Evolutionary conservation across 2,329 filamentous ascomycete species (phyloP).

Genomic region (Hirsutella rhossiliensis): DNA sequence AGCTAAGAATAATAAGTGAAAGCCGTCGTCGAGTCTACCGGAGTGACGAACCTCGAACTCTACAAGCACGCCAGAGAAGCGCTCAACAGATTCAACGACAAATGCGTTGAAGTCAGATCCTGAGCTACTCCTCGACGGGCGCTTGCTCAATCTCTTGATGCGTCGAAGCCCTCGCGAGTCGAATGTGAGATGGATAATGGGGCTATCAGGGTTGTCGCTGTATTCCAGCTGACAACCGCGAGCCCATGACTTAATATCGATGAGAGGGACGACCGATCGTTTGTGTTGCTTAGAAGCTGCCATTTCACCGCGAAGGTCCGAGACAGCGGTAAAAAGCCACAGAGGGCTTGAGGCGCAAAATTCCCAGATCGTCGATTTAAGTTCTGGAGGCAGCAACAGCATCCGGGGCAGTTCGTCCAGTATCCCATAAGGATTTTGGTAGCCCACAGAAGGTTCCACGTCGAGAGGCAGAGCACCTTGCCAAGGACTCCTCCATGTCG

Average conservation of each 20-base stretch:
- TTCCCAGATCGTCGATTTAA: slow-evolving; percentile 1
- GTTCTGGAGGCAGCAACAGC: not conserved
- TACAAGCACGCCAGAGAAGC: slow-evolving; percentile 1
- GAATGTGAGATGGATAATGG: not conserved
- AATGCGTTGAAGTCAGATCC: slow-evolving; percentile 1
- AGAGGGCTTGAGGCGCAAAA: not conserved
- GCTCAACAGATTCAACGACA: slow-evolving; percentile 1
- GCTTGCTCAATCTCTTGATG: slow-evolving; percentile 1
- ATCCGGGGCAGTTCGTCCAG: not conserved
- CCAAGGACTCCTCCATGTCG: slow-evolving; percentile 3
- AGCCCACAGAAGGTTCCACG: not conserved
- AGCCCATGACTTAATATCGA: slow-evolving; percentile 1
- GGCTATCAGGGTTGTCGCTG: not conserved
- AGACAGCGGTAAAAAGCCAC: not conserved
- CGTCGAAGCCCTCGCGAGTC: no score
- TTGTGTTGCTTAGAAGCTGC: not conserved
- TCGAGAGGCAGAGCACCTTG: not conserved
- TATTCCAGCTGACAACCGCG: not conserved
- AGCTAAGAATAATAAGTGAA: not conserved
- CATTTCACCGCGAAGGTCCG: not conserved
- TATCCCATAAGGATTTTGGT: not conserved
- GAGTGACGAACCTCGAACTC: slow-evolving; percentile 1
- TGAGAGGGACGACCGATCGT: not conserved
- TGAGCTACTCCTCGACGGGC: not conserved
- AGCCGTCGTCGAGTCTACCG: not conserved